Evolutionary conservation across 2,329 filamentous ascomycete species (phyloP), one percentile per base, ranked within the genome.

Genomic region (Aspergillus uvarum): DNA sequence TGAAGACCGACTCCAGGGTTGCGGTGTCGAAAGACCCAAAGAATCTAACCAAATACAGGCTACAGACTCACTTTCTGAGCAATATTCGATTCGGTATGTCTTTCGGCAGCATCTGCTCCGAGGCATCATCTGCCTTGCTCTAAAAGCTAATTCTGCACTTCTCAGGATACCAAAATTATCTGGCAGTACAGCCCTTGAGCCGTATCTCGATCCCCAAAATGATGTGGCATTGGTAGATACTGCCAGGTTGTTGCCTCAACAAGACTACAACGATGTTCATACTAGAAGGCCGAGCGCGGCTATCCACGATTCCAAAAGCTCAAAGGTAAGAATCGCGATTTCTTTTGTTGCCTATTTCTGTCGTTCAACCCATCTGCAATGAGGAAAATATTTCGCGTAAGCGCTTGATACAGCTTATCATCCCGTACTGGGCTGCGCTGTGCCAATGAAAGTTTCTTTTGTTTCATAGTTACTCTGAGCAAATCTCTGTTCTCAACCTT

Each of bases 351-450:
- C 62, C 38, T 62, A 19, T 44, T 52, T 52, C 60, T 70, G 32
- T 57, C 32, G 6, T 10, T 29, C 26, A 29, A 29, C 26, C 26
- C 26, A 29, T 29, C 70, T 77, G 78, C 78, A 75, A 86, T 91
- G 90, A 94, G 86, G 90, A 93, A 90, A 89, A 83, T 81, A 83
- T 82, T 87, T 85, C 77, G 77, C 76, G 75, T 78, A 63, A 73
- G 75, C 75, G 67, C 85, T 89, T 89, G 89, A 92, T 83, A 89
- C 87, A 85, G 87, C 87, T 81, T 80, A 74, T 78, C 82, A 83
- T 83, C 83, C 85, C 90, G 90, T 94, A 83, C 89, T 95, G 90
- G 89, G 84, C 80, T 84, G 84, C 82, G 81, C 85, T 82, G 86
- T 88, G 85, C 84, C 87, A 82, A 83, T 89, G 87, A 89, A 83